Evolutionary conservation across 2,329 filamentous ascomycete genomes (phyloP), one percentile per base, ranked within the genome.

Genomic region (Zasmidium citrigriseum): DNA sequence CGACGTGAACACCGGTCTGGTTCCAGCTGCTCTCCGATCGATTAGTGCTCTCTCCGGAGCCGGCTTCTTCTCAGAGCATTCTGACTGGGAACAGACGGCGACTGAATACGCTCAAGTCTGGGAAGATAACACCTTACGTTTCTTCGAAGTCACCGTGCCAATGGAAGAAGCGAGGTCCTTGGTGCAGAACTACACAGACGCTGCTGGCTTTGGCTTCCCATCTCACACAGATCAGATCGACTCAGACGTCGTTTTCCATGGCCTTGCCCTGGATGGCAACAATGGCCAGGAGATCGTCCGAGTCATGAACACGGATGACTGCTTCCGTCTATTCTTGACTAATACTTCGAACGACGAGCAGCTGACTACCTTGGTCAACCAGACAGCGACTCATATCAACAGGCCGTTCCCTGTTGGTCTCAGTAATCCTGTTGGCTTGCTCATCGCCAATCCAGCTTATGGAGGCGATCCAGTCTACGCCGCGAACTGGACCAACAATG

Each of bases 291-390:
- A 77, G 1, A 69, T 82, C 16, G 82, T 88, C 1, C 74, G 76
- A 24, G 78, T 88, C 18, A 84, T 87, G 77, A 85, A 89, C 68
- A 86, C 83, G 0, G 86, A 89, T 61, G 83, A 85, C 59, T 85
- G 81, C 52, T 89, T 87, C 75, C 82, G 84, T 1, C 81, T 83
- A 56, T 87, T 87, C 69, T 73, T 88, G 1, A 47, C 44, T 27
- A 86, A 87, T 65, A 64, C 62, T 4, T 86, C 84, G 1, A 78
- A 86, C 48, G 76, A 86, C 49, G 64, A 71, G 0, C 84, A 88
- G 62, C 76, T 87, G 0, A 85, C 81, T 0, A 61, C 74, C 0
- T 86, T 86, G 65, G 66, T 88, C 11, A 82, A 82, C 46, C 78
- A 84, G 38, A 82, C 82, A 0, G 83, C 85, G 0, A 82, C 82